These are phyloP conservation scores for Paecilomyces variotii DNA, from an alignment of 2,329 filamentous ascomycete species.

Conservation along the genomic window DNA sequence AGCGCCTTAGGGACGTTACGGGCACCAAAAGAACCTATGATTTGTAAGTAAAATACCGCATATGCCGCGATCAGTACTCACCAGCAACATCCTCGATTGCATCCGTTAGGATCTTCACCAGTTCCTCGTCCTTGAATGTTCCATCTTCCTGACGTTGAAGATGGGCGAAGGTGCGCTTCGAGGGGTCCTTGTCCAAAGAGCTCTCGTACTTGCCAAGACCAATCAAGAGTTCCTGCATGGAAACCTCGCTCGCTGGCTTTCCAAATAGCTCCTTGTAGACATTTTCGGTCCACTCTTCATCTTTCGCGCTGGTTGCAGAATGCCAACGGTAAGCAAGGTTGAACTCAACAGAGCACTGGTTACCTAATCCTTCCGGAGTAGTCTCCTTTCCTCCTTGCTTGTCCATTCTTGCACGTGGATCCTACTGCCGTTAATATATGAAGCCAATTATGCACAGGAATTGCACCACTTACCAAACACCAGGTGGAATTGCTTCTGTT, in stretches of 20 bases:
- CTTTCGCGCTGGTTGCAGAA: constrained; percentile 64
- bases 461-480: constrained; percentile 47
- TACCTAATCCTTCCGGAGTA: constrained; percentile 65
- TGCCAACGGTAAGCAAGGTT: constrained; percentile 86
- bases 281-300: constrained; percentile 72
- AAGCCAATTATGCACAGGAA: not conserved
- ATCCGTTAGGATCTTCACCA: constrained; percentile 60
- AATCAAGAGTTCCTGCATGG: constrained; percentile 52
- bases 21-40: constrained; percentile 54
- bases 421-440: constrained; percentile 23
- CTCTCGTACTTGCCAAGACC: constrained; percentile 57
- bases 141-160: constrained; percentile 60
- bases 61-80: constrained; percentile 8
- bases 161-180: constrained; percentile 58
- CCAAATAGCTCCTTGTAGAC: constrained; percentile 58
- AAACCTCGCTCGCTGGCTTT: constrained; percentile 50
- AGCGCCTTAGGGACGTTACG: constrained; percentile 65
- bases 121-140: constrained; percentile 65
- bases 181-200: constrained; percentile 57
- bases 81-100: constrained; percentile 61
- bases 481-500: constrained; percentile 67
- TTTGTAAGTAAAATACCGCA: not conserved
- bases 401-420: constrained; percentile 64
- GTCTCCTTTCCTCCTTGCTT: constrained; percentile 47
- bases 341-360: constrained; percentile 80